Evolutionary conservation across 139 green algal species (phyloP).

Genomic region (Nannochloris sp.): DNA sequence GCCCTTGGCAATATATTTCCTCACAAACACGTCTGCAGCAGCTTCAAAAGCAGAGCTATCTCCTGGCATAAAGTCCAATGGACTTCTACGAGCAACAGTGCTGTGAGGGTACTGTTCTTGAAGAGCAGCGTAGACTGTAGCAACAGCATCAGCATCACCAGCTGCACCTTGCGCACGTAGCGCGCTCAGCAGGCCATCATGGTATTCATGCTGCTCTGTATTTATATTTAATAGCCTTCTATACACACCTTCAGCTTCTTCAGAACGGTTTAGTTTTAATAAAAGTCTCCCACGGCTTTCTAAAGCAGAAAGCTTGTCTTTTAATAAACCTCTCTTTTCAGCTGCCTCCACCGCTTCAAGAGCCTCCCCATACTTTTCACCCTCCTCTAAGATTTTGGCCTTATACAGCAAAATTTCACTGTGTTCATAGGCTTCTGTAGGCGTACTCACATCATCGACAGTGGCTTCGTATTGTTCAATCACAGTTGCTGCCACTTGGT

Average conservation of each 20-base stretch:
- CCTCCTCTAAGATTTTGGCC: constrained; percentile 76
- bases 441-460: constrained; percentile 13
- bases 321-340: constrained; percentile 47
- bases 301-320: constrained; percentile 62
- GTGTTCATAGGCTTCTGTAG: constrained; percentile 85
- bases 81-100: constrained; percentile 59
- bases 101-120: constrained; percentile 47
- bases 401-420: constrained; percentile 96
- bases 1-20: constrained; percentile 64
- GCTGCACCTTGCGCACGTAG: constrained; percentile 16
- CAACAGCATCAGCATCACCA: constrained; percentile 24
- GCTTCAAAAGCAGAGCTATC: constrained; percentile 46
- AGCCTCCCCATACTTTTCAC: constrained; percentile 36
- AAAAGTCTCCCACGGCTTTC: constrained; percentile 61
- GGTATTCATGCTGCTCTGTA: constrained; percentile 72
- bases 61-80: constrained; percentile 79
- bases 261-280: constrained; percentile 27
- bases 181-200: constrained; percentile 55
- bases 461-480: constrained; percentile 32
- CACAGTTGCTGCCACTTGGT: constrained; percentile 63
- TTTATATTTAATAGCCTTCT: constrained; percentile 59
- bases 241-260: constrained; percentile 65
- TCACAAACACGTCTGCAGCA: constrained; percentile 63
- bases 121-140: constrained; percentile 70
- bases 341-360: constrained; percentile 42